Evolutionary conservation across 1,284 basidiomycete genomes (phyloP), one percentile per base, ranked within the genome.

Genomic region (Melampsora americana): DNA sequence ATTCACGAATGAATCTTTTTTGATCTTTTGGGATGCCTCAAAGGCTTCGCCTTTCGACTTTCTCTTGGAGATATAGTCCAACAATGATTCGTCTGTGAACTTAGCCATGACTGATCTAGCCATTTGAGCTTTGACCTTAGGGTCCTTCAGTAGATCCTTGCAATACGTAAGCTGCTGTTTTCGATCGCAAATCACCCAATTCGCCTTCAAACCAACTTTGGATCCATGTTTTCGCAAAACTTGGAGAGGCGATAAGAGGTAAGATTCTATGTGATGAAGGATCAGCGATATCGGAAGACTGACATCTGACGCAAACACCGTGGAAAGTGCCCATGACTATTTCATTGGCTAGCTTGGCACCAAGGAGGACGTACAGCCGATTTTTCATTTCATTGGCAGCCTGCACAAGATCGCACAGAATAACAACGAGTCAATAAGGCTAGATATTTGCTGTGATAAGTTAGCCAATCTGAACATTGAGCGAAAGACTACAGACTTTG

Each of bases 351-450:
- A 83, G 81, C 28, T 87, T 83, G 61, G 87, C 85, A 2, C 92
- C 92, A 32, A 95, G 86, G n/a, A 95, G 84, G 77, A 86, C 87
- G 28, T 84, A 83, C 35, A 96, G 84, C 2, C 93, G 86, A 78
- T 88, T 86, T 77, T 88, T 87, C 93, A 95, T 94, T 84, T 95
- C 93, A 78, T 88, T 90, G 0, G 93, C 92, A 3, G 93, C 92
- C 83, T 94, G 93, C 85, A 93, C 93, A 5, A 90, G 92, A 82
- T 92, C 42, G 35, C 11, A 20, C 7, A 42, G 14, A 53, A 16
- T 20, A 11, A 44, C 44, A 44, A 12, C 14, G 44, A 18, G 16
- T 44, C 44, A 44, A 16, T 44, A 4, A 44, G 14, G 44, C 16
- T 18, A 16, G 44, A 18, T 44, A 3, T 91, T 92, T 1, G 92